These are phyloP conservation scores for Xerocomellus dryophilus DNA, from an alignment of 768 basidiomycete species.

Conservation along the genomic window DNA sequence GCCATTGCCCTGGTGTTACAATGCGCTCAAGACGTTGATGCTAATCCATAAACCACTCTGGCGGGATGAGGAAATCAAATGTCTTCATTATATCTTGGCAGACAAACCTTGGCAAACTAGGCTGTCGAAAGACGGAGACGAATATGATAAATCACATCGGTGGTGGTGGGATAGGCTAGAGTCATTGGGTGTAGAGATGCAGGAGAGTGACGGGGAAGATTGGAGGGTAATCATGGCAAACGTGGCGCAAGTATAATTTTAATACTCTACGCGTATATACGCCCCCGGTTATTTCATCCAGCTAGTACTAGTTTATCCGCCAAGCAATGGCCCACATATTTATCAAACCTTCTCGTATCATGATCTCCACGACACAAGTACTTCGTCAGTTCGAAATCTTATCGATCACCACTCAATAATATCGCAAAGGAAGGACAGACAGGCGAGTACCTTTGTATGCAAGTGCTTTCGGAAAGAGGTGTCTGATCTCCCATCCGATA, in stretches of 20 bases:
- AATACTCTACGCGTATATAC: background rate
- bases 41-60: constrained; percentile 71
- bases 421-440: background rate
- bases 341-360: constrained; percentile 1
- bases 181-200: constrained; percentile 41
- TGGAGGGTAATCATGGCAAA: constrained; percentile 51
- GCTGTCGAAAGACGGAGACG: constrained; percentile 38
- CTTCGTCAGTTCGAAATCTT: constrained; percentile 94
- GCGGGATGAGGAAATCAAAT: constrained; percentile 81
- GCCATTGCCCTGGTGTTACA: constrained; percentile 83
- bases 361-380: constrained; percentile 83
- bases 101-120: constrained; percentile 84
- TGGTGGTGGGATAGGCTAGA: constrained; percentile 84
- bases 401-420: constrained; percentile 8
- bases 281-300: background rate
- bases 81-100: constrained; percentile 81
- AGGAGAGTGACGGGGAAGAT: constrained; percentile 41
- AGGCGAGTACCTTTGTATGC: constrained; percentile 74
- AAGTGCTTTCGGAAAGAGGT: constrained; percentile 73
- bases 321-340: background rate
- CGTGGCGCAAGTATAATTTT: constrained; percentile 34
- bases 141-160: constrained; percentile 52
- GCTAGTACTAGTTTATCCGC: background rate
- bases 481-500: constrained; percentile 89
- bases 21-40: constrained; percentile 87